Conservation (phyloP, 164 flowering plant genomes). For the Echeveria elegans region DNA sequence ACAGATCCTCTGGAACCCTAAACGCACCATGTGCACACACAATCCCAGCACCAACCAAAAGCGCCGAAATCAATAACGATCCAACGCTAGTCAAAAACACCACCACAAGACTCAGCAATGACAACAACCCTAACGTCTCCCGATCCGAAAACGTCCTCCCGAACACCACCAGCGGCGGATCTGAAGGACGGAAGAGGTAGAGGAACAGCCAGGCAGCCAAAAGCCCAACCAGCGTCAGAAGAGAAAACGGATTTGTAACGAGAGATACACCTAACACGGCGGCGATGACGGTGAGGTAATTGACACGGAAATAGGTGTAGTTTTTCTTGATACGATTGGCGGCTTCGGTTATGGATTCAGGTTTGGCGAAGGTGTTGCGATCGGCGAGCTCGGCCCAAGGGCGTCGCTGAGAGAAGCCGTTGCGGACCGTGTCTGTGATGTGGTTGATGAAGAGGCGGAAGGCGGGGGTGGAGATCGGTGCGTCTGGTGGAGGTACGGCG, state of each 20-base stretch:
- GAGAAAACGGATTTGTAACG: conserved; percentile 26
- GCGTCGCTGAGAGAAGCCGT: conserved; percentile 37
- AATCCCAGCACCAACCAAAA: conserved; percentile 24
- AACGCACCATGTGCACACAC: conserved; percentile 41
- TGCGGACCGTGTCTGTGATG: conserved; percentile 27
- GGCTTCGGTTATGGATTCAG: conserved; percentile 39
- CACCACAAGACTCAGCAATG: conserved; percentile 28
- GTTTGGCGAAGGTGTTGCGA: conserved; percentile 34
- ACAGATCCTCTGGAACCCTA: conserved; percentile 53
- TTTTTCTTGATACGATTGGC: conserved; percentile 43
- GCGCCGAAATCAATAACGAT: conserved; percentile 40
- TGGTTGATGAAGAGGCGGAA: conserved; percentile 38
- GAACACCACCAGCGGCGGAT: conserved; percentile 39
- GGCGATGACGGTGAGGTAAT: conserved; percentile 35
- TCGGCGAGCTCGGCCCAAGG: conserved; percentile 53
- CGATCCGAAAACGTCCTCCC: conserved; percentile 42
- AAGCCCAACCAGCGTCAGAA: conserved; percentile 33
- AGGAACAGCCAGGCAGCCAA: conserved; percentile 27
- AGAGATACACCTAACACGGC: conserved; percentile 44
- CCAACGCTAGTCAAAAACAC: conserved; percentile 52
- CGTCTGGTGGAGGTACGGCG: conserved; percentile 14
- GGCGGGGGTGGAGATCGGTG: conserved; percentile 31
- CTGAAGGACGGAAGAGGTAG: conserved; percentile 30
- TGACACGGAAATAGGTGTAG: conserved; percentile 36
- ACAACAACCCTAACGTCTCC: conserved; percentile 33